These are phyloP conservation scores for Linum trigynum DNA, from an alignment of 345 rosid species.

Conservation along the genomic window DNA sequence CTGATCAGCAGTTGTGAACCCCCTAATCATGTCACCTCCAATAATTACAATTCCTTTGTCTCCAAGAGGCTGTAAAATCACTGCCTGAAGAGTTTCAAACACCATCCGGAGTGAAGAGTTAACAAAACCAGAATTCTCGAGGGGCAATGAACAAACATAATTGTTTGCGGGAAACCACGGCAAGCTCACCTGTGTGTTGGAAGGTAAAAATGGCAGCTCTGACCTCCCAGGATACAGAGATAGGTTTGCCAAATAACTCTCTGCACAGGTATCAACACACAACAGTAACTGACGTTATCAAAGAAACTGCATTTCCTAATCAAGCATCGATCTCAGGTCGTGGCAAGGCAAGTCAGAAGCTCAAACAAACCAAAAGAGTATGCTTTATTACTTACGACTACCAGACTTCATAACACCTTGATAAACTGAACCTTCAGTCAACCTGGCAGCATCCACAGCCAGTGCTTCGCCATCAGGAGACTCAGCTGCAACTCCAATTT, in stretches of 20 bases:
- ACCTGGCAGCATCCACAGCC: constrained; percentile 40
- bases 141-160: background rate
- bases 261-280: constrained; percentile 28
- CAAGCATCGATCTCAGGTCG: constrained; percentile 1
- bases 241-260: constrained; percentile 82
- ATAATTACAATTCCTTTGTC: constrained; percentile 61
- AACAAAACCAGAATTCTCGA: background rate
- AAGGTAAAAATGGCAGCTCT: constrained; percentile 78
- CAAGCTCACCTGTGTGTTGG: constrained; percentile 57
- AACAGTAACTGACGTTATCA: background rate
- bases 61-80: constrained; percentile 87
- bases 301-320: background rate
- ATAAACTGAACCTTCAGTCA: constrained; percentile 66
- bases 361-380: too few relatives aligned
- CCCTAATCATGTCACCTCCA: constrained; percentile 88
- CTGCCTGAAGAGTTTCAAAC: constrained; percentile 43
- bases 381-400: constrained; percentile 45
- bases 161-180: constrained; percentile 1
- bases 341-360: background rate
- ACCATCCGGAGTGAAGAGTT: background rate
- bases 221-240: constrained; percentile 87
- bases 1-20: constrained; percentile 86
- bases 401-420: constrained; percentile 56
- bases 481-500: constrained; percentile 71
- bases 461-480: constrained; percentile 31